Base-by-base conservation (phyloP, 208 protist species). In the Phytomonas sp. region DNA sequence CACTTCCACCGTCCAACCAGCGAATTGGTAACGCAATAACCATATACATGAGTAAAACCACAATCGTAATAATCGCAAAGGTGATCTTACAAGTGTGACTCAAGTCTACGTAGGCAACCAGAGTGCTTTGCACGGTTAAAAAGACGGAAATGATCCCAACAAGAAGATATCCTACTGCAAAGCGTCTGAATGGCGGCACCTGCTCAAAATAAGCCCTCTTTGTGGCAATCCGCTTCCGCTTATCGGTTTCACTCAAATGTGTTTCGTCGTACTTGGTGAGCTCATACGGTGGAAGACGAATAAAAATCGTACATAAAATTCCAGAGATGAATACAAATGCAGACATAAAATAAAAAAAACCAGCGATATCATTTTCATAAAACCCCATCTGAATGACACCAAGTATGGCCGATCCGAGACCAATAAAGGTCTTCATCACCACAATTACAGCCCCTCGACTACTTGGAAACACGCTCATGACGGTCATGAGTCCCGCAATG, bases 381-480 rank as follows among this genome's bases (percentile, higher is more conserved):
- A 91, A 91, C 10, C 78, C 89, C 19, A 91, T 71, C 71, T 89
- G 78, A 42, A 91, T 71, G 4, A 76, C 77, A 6, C 85, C 87
- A 32, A 89, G 76, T 52, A 94, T 90, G 8, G 86, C 85, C 19
- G 86, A 88, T n/a, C 89, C 89, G n/a, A 94, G 75, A 12, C 89
- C 89, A 52, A 89, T 84, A 70, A 93, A 92, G 29, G 87, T 92
- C 68, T 94, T 94, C 85, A 91, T 88, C 10, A 94, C 75, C 4
- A 80, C 89, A 63, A 94, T 88, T 16, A 94, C 89, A 19, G 89
- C 82, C 0, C 89, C 89, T 1, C 84, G 74, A 49, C 84, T 83
- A 66, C 77, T 85, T n/a, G 89, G 89, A 70, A 94, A 94, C 31
- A 91, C 77, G 63, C 78, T 86, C 45, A 94, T 66, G 32, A 92